Evolutionary conservation across 78 protist species (phyloP), one percentile per base, ranked within the genome.

Genomic region (Chrysochromulina parva): DNA sequence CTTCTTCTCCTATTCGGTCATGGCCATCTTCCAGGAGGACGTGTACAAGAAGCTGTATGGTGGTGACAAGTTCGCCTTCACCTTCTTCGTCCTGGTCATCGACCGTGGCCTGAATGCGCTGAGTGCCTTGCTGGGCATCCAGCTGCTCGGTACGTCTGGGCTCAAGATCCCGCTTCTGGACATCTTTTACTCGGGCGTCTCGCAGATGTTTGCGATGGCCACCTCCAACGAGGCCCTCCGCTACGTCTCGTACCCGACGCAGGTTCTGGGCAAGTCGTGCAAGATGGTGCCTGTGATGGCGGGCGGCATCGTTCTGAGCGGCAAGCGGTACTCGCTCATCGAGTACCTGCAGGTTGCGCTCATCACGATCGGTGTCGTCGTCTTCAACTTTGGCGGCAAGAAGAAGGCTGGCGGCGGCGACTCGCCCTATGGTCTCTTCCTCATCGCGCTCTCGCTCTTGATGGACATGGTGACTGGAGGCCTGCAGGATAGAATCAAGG

Each of bases 241-340:
- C 47, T 84, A 58, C 38, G 67, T 89, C 38, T 55, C 54, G 55
- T 94, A 85, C 53, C 96, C 96, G 38, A 92, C 96, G 38, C 94
- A 92, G 65, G 73, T 73, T 54, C 80, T 94, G 20, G 90, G 94
- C 9, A 94, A 94, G 91, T 69, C 93, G 57, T 94, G 94, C 89
- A 94, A 94, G 86, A 53, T 89, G 74, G 47, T 94, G n/a, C 93
- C 96, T 0, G 96, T 94, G 57, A 28, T 94, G 47, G 28, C 89
- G 19, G 82, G 62, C 19, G 90, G 88, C 20, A 59, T 89, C 53
- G 52, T 92, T 24, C 5, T 92, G 13, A 7, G 24, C 38, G 65
- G 88, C 28, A 47, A 50, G 24, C 38, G 62, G 28, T 89, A 92
- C 60, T 76, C 93, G 65, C 17, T 62, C n/a, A 7, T 16, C 17